Conservation (phyloP, 352 stramenopile species). For the Saprolegnia parasitica region DNA sequence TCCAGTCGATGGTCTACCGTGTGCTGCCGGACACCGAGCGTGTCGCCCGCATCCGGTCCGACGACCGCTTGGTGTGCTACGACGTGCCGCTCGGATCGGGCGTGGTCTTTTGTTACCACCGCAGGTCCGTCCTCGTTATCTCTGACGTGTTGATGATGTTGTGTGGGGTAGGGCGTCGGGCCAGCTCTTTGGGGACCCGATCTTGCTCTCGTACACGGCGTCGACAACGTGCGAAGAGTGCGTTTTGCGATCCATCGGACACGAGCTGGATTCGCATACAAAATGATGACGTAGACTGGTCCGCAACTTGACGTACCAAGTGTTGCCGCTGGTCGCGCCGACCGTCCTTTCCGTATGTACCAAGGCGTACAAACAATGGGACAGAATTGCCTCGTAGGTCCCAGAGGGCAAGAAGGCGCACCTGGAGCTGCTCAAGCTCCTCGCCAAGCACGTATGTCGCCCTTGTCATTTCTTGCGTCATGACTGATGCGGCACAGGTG, state of each 20-base stretch:
- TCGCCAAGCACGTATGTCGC: constrained; percentile 17
- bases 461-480: neutral
- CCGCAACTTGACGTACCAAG: constrained; percentile 9
- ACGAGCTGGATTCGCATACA: neutral
- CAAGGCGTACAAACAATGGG: too few relatives aligned
- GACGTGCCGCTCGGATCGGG: constrained; percentile 37
- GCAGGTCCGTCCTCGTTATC: constrained; percentile 30
- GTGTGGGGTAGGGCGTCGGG: neutral
- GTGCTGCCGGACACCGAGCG: constrained; percentile 61
- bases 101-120: constrained; percentile 65
- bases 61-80: constrained; percentile 73
- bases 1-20: constrained; percentile 72
- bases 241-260: constrained; percentile 13
- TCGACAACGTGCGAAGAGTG: constrained; percentile 60
- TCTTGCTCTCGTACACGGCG: constrained; percentile 58
- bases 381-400: neutral
- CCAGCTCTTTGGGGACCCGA: constrained; percentile 49
- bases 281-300: constrained; percentile 22
- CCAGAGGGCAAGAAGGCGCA: neutral
- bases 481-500: neutral
- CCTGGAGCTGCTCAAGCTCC: constrained; percentile 1
- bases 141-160: neutral
- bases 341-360: neutral
- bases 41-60: constrained; percentile 52
- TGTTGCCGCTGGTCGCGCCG: constrained; percentile 5